A percentile compares a stretch with the other conserved stretches of the same genome.
Conservation (phyloP, 805 yeast genomes). For the Wickerhamiella azymoides region DNA sequence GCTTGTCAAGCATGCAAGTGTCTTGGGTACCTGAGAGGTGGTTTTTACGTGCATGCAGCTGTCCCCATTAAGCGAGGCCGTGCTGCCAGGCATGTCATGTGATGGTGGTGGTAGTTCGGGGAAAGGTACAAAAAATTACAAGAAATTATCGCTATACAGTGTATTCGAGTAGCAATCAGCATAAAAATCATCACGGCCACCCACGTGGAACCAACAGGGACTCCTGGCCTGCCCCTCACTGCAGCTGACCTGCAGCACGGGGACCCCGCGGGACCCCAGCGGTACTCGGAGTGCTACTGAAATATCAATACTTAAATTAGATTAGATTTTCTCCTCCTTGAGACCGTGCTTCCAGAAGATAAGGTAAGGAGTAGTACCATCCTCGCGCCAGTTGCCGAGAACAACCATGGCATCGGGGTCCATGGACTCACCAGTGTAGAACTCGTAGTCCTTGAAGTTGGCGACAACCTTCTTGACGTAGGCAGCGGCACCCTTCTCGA, state of each 20-base stretch:
- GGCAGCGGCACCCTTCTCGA: constrained; percentile 94
- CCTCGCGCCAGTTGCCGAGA: constrained; percentile 98
- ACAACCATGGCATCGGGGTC: constrained; percentile 99
- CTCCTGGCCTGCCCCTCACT: no score
- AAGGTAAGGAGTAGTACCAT: constrained; percentile 94
- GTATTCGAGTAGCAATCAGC: no score
- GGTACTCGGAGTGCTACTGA: not conserved
- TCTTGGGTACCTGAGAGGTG: not conserved
- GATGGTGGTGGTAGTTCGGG: no score
- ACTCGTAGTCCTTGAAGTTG: constrained; percentile 98
- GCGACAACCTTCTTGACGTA: constrained; percentile 93
- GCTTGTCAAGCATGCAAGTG: not conserved
- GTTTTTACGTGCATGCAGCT: not conserved
- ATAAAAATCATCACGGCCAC: no score
- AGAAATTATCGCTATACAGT: no score
- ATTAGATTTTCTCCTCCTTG: constrained; percentile 75
- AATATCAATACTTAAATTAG: not conserved
- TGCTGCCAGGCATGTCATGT: no score
- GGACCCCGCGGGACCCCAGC: not conserved
- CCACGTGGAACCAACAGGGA: no score
- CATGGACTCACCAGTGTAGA: constrained; percentile 99
- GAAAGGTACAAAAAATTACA: no score
- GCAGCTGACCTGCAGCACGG: not conserved
- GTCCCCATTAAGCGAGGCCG: not conserved
- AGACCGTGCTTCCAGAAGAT: constrained; percentile 99